Evolutionary conservation across 1,284 basidiomycete genomes (phyloP).

Genomic region (Pisolithus thermaeus): DNA sequence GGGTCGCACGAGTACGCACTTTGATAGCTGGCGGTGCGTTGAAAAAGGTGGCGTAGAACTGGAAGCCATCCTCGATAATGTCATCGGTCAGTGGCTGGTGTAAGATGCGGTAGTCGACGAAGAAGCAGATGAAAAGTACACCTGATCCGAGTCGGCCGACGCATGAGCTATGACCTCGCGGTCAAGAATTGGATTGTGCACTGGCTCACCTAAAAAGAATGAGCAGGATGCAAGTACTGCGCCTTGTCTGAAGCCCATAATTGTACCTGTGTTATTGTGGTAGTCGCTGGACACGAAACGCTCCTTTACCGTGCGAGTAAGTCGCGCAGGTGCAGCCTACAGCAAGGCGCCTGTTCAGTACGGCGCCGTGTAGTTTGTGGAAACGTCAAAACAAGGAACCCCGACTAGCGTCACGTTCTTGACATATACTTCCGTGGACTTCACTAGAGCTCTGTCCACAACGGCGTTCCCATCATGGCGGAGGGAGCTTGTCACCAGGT

Average conservation of each 20-base stretch:
- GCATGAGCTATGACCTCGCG: neutral
- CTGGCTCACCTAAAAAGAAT: slow-evolving; percentile 71
- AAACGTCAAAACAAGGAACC: too few species aligned
- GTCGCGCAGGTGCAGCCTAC: too few species aligned
- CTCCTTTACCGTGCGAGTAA: neutral
- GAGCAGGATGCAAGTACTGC: slow-evolving; percentile 76
- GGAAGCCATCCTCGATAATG: slow-evolving; percentile 67
- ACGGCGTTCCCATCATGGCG: too few species aligned
- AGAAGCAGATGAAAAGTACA: slow-evolving; percentile 83
- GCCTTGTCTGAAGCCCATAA: slow-evolving; percentile 82
- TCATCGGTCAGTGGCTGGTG: slow-evolving; percentile 61
- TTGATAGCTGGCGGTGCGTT: slow-evolving; percentile 87
- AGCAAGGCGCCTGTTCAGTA: too few species aligned
- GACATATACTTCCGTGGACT: too few species aligned
- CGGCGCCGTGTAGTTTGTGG: too few species aligned
- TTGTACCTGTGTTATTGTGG: neutral
- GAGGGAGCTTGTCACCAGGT: too few species aligned
- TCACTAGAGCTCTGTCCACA: too few species aligned
- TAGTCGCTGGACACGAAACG: neutral
- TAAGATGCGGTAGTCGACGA: slow-evolving; percentile 79
- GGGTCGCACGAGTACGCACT: slow-evolving; percentile 36
- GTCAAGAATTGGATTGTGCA: neutral
- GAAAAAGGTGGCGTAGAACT: slow-evolving; percentile 87
- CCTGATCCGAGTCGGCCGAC: slow-evolving; percentile 37
- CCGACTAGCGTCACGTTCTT: too few species aligned